Evolutionary conservation across 192 early-diverging fungal species (phyloP).

Genomic region (Entomortierella chlamydospora): DNA sequence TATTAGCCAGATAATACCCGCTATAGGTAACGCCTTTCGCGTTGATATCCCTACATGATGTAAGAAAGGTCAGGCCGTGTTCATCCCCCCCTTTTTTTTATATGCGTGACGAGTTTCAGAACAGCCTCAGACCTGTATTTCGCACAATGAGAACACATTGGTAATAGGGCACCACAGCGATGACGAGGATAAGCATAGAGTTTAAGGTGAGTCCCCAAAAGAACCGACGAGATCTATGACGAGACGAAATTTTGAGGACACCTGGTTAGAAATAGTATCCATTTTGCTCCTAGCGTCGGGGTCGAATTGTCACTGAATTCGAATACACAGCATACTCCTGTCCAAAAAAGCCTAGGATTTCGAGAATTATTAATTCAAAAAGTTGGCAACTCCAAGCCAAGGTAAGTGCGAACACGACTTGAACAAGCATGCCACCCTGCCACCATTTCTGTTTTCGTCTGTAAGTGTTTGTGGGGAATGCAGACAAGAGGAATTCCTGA

Average conservation of each 20-base stretch:
- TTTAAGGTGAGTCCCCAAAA: constrained; percentile 81
- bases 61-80: not conserved
- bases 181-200: constrained; percentile 73
- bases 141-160: constrained; percentile 75
- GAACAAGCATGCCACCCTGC: constrained; percentile 70
- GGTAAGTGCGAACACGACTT: constrained; percentile 80
- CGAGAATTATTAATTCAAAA: constrained; percentile 87
- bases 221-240: constrained; percentile 71
- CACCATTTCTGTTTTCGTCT: constrained; percentile 54
- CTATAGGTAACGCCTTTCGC: constrained; percentile 37
- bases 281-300: too few species aligned
- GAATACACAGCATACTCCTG: constrained; percentile 60
- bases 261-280: not conserved
- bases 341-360: constrained; percentile 77
- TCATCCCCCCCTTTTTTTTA: constrained; percentile 3
- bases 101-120: not conserved
- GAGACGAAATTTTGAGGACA: not conserved
- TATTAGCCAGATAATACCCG: constrained; percentile 35
- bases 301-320: too few species aligned
- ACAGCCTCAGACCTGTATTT: constrained; percentile 29
- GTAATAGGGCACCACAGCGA: constrained; percentile 80
- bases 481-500: constrained; percentile 49
- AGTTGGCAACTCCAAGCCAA: constrained; percentile 81
- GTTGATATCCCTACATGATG: constrained; percentile 30
- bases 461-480: constrained; percentile 47